Base-by-base conservation (phyloP, 805 yeast species). In the Lachancea fermentati region DNA sequence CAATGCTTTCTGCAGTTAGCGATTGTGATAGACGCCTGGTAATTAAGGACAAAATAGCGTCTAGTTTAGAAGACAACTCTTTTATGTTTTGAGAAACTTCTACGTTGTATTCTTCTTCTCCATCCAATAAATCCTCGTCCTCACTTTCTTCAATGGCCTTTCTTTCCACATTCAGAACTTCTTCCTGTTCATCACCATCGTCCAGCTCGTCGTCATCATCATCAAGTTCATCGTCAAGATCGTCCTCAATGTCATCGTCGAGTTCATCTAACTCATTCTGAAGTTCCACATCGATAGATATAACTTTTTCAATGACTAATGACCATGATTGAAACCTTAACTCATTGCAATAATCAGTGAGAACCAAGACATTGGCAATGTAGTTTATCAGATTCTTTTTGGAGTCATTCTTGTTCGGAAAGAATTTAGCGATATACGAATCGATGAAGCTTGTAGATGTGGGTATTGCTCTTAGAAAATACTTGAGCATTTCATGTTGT, bases 201-300 rank as follows among this genome's bases (percentile, higher is more conserved):
- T 49, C 55, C 8, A 47, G 55, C 4, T 54, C 64, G 4, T 53
- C 66, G 13, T 56, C 66, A 5, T 52, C 65, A 4, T 49, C 59
- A 8, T 58, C 67, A 1, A 54, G 64, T 2, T 62, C 71, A 6
- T 66, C 76, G 8, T 56, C 65, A 7, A 72, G 78, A 5, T 75
- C 80, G 9, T 76, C 74, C 19, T 74, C 81, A 33, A 79, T 78
- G 41, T 77, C 83, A 48, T 85, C 93, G 56, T 85, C 95, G 41
- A 82, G 65, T 49, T 85, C 95, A 52, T 88, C 96, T 43, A 86
- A 65, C 51, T 84, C 93, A 55, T 85, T 87, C 54, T 87, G 96
- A 42, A 89, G 69, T 60, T 88, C 97, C 4, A 89, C 96, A 62
- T 91, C 98, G 34, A 93, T 69, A 48, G 85, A 84, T 44, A 93